These are phyloP conservation scores for Kodamaea suecica DNA, from an alignment of 1,139 yeast genomes.

Conservation along the genomic window DNA sequence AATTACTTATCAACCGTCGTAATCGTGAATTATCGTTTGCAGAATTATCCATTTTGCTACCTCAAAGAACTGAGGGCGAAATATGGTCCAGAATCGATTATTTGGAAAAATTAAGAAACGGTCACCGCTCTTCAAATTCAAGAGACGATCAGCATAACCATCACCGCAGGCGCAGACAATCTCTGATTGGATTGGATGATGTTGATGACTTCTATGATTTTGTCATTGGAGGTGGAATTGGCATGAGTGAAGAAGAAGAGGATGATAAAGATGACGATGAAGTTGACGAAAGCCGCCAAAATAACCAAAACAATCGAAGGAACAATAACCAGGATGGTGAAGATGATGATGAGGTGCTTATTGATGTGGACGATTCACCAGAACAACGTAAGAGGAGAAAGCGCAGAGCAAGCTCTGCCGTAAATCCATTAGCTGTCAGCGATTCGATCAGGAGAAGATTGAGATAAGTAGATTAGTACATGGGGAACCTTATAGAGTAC, in stretches of 20 bases:
- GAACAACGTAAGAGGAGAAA: constrained; percentile 30
- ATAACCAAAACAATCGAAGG: background rate
- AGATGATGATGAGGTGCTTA: constrained; percentile 37
- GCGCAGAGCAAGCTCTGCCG: constrained; percentile 45
- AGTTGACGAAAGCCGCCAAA: constrained; percentile 13
- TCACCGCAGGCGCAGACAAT: constrained; percentile 34
- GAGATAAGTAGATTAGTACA: constrained; percentile 4
- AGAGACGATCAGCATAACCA: constrained; percentile 19
- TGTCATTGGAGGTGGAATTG: constrained; percentile 37
- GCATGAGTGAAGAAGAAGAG: constrained; percentile 33
- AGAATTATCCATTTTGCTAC: constrained; percentile 70
- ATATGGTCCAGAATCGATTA: constrained; percentile 61
- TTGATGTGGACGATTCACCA: constrained; percentile 38
- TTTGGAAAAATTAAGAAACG: constrained; percentile 47
- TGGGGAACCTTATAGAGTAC: background rate
- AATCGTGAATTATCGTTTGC: constrained; percentile 64
- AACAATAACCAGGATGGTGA: constrained; percentile 31
- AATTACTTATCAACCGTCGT: constrained; percentile 56
- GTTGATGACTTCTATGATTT: constrained; percentile 46
- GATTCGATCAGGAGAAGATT: constrained; percentile 12
- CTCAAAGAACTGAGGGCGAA: constrained; percentile 71
- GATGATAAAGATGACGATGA: constrained; percentile 19
- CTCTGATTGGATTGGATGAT: constrained; percentile 44
- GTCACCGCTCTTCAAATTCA: constrained; percentile 35
- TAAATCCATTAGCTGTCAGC: constrained; percentile 39